Percentiles rank a stretch among this genome's conserved stretches.
Evolutionary conservation across 768 basidiomycete species (phyloP).

Genomic region (Collybia mongolica): DNA sequence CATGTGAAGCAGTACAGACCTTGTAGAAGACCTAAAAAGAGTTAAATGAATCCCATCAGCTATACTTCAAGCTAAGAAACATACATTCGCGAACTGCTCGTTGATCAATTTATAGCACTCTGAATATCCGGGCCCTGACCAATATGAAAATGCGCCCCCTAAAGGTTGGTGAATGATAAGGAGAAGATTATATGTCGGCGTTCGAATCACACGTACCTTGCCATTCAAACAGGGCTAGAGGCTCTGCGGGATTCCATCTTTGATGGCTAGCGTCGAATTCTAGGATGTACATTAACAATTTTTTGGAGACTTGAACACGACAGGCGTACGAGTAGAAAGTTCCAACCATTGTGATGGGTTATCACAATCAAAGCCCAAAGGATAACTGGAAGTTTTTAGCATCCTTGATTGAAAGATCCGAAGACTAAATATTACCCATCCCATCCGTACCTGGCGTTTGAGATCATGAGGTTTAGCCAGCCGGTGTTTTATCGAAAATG

Average conservation of each 20-base stretch:
- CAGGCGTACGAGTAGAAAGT: slow-evolving; percentile 27
- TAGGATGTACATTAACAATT: slow-evolving; percentile 1
- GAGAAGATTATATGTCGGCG: neutral
- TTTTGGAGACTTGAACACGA: neutral
- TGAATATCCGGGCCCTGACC: slow-evolving; percentile 34
- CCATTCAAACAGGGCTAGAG: slow-evolving; percentile 36
- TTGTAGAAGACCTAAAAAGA: slow-evolving; percentile 29
- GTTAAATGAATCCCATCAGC: neutral
- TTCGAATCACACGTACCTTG: slow-evolving; percentile 20
- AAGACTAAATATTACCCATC: slow-evolving; percentile 18
- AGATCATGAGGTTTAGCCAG: neutral
- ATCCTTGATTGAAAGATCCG: neutral
- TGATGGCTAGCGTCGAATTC: slow-evolving; percentile 31
- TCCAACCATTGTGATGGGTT: slow-evolving; percentile 53
- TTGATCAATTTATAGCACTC: slow-evolving; percentile 33
- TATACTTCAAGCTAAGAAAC: neutral
- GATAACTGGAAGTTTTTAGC: slow-evolving; percentile 37
- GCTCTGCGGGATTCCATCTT: slow-evolving; percentile 31
- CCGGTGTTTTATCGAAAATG: neutral
- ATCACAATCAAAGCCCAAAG: slow-evolving; percentile 66
- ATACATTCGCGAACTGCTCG: slow-evolving; percentile 35
- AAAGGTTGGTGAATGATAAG: neutral
- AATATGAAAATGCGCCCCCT: slow-evolving; percentile 36
- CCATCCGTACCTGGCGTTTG: slow-evolving; percentile 38
- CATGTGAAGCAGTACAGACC: slow-evolving; percentile 9